These are phyloP conservation scores for Wickerhamomyces sp. DNA, from an alignment of 1,139 yeast species.

Conservation along the genomic window DNA sequence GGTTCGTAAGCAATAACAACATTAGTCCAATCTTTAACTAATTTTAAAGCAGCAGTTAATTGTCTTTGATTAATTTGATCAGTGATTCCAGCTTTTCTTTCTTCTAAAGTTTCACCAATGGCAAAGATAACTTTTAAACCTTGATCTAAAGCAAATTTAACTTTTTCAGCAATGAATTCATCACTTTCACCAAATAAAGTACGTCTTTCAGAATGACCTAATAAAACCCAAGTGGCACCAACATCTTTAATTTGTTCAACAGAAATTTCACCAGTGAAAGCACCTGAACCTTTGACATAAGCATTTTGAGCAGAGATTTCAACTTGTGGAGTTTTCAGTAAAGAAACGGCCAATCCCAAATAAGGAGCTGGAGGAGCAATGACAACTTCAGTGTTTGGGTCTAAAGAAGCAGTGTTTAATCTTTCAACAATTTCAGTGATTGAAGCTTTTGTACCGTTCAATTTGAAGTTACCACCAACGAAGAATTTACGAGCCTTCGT, in stretches of 20 bases:
- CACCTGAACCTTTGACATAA: constrained; percentile 85
- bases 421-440: constrained; percentile 77
- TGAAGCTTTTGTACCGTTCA: constrained; percentile 92
- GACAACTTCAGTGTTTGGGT: constrained; percentile 76
- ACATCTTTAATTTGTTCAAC: constrained; percentile 86
- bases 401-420: constrained; percentile 74
- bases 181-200: constrained; percentile 86
- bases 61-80: constrained; percentile 85
- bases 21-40: constrained; percentile 85
- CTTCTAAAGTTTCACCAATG: constrained; percentile 96
- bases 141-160: constrained; percentile 85
- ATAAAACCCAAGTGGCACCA: constrained; percentile 91
- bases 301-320: constrained; percentile 88
- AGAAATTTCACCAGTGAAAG: constrained; percentile 96
- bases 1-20: constrained; percentile 98
- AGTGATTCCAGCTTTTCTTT: constrained; percentile 86
- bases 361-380: constrained; percentile 96
- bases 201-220: constrained; percentile 99
- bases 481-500: constrained; percentile 83
- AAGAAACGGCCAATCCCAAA: constrained; percentile 67
- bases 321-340: constrained; percentile 68
- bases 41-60: constrained; percentile 80
- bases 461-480: constrained; percentile 98
- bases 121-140: constrained; percentile 90
- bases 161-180: constrained; percentile 90